Base-by-base conservation (phyloP, 345 rosid genomes). In the Heritiera littoralis region DNA sequence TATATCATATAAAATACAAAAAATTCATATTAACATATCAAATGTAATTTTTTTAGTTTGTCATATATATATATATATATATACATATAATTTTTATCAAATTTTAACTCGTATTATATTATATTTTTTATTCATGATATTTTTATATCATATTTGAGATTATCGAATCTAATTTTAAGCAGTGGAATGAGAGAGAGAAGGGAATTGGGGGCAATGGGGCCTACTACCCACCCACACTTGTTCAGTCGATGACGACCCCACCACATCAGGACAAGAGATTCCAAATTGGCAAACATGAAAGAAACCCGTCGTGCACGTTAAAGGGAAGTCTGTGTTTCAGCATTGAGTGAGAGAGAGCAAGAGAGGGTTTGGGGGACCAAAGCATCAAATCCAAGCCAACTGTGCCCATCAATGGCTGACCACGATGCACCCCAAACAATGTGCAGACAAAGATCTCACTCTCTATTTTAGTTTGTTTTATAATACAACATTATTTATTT, bases 281-380 rank as follows among this genome's bases (percentile, higher is more conserved):
- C 80, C 87, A 79, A 80, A 11, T 73, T 76, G 84, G 86, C 77
- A 80, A 84, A 81, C 83, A 84, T 84, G 84, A 86, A 86, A 81
- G 84, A 70, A 81, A 84, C 86, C 79, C 87, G 70, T 81, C 84
- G 51, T 65, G 82, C 87, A 86, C 84, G 87, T 79, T 86, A 81
- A 81, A 80, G 81, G 61, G 10, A n/a, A 18, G 28, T 70, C 73
- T 71, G 54, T 2, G 35, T 79, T 49, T n/a, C 7, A 40, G 60
- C 20, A 23, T 48, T 38, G 9, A 18, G 23, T 20, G 20, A 55
- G 11, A 51, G 69, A 54, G 40, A 78, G 60, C 60, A 46, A 49
- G 69, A 17, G 30, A 15, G 78, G 49, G 77, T 52, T 68, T 46
- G 3, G 82, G 88, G 86, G 86, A 84, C 85, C 83, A 82, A 78